A percentile compares a stretch with the other conserved stretches of the same genome.
Conservation (phyloP, 2,329 filamentous ascomycete species). For the Drechslera avenae region DNA sequence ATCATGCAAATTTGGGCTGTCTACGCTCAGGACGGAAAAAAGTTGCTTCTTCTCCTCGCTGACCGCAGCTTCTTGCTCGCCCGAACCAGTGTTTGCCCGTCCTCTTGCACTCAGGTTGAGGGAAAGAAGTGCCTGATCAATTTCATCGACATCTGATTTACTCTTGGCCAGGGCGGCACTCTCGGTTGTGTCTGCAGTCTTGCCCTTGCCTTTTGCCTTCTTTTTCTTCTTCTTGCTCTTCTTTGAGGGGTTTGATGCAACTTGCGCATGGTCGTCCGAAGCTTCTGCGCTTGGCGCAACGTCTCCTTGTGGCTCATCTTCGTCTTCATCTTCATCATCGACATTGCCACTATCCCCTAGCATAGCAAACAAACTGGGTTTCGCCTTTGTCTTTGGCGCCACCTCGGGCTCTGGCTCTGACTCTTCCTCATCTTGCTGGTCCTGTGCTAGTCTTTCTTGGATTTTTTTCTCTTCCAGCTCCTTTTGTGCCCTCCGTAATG, state of each 20-base stretch:
- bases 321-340: constrained; percentile 46
- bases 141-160: constrained; percentile 61
- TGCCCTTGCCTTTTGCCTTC: constrained; percentile 61
- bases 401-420: constrained; percentile 51
- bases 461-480: constrained; percentile 64
- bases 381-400: constrained; percentile 31
- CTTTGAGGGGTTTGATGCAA: constrained; percentile 45
- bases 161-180: constrained; percentile 27
- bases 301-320: constrained; percentile 30
- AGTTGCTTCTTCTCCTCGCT: constrained; percentile 55
- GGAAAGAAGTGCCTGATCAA: constrained; percentile 67
- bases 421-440: constrained; percentile 43
- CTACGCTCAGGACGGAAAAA: constrained; percentile 62
- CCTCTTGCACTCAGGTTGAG: constrained; percentile 51
- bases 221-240: constrained; percentile 66
- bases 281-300: constrained; percentile 37
- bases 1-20: constrained; percentile 78
- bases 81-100: constrained; percentile 23
- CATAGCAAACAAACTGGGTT: constrained; percentile 55
- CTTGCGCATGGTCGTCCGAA: constrained; percentile 32
- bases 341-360: constrained; percentile 50
- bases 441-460: constrained; percentile 47
- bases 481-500: constrained; percentile 67
- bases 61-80: constrained; percentile 22
- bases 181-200: constrained; percentile 37